phyloP scores from a whole-genome alignment of 2,329 filamentous ascomycete genomes.

The Cladophialophora carrionii region DNA sequence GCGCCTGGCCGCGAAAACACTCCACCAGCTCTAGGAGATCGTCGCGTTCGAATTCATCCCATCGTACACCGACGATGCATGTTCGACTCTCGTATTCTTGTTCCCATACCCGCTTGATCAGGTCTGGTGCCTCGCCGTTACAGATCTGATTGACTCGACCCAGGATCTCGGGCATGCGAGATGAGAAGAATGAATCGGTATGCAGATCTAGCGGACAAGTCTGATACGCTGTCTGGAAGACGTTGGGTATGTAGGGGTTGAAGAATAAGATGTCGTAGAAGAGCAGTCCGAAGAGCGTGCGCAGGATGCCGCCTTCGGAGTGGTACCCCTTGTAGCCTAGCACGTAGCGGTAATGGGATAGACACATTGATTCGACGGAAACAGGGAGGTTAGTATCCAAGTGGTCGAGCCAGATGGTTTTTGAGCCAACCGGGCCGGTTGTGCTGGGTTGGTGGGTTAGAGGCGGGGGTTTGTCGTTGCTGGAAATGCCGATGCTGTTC shows the following conservation, averaged over 20 bases:
- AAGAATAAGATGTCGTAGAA: constrained; percentile 93
- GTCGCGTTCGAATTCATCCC: constrained; percentile 73
- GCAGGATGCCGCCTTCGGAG: constrained; percentile 84
- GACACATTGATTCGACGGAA: constrained; percentile 90
- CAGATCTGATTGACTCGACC: constrained; percentile 80
- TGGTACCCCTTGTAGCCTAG: constrained; percentile 92
- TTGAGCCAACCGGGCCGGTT: constrained; percentile 49
- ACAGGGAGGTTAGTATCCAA: constrained; percentile 71
- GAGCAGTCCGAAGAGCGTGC: constrained; percentile 87
- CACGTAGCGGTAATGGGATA: constrained; percentile 77
- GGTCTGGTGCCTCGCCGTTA: constrained; percentile 72
- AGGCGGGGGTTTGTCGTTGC: constrained; percentile 23
- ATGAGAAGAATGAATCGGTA: constrained; percentile 87
- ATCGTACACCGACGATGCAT: constrained; percentile 88
- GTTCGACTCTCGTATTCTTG: constrained; percentile 71
- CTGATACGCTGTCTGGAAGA: constrained; percentile 95
- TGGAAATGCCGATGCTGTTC: constrained; percentile 27
- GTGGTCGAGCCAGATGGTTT: constrained; percentile 88
- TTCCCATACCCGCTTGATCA: constrained; percentile 71
- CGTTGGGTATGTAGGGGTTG: constrained; percentile 77
- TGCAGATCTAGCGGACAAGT: constrained; percentile 91
- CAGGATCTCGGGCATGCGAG: constrained; percentile 87
- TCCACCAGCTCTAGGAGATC: constrained; percentile 78
- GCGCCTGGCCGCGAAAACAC: constrained; percentile 77
- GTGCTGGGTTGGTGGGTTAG: constrained; percentile 26